Evolutionary conservation across 2,329 filamentous ascomycete genomes (phyloP), one percentile per base, ranked within the genome.

Genomic region (Simplicillium aogashimaense): DNA sequence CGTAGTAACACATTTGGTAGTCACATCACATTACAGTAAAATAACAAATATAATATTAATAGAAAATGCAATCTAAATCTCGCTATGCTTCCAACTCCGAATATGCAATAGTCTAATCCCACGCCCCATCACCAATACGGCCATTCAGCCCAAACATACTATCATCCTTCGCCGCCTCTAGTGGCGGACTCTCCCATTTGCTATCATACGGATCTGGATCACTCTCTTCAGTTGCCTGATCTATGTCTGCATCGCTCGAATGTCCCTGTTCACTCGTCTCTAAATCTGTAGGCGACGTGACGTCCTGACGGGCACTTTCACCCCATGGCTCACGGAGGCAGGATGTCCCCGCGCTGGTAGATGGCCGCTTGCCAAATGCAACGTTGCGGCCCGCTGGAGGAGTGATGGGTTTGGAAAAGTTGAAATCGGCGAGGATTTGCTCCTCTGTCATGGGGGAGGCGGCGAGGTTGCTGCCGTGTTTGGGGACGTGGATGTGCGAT

Each of bases 371-470:
- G 20, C 20, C 20, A 25, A 25, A 25, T 5, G 5, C 20, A 6
- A 25, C 20, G 13, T 32, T 32, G 7, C 12, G 30, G 12, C 30
- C 30, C 7, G 13, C 13, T 7, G 30, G 30, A n/a, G 48, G 45
- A 16, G 50, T 58, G 3, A 58, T 41, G 3, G 60, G 59, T 13
- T 55, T 58, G 3, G 60, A 60, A 44, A 66, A 66, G 45, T 65
- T 57, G 38, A 63, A 66, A 12, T 42, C 41, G 3, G 47, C 34
- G 15, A 45, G 5, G 11, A 41, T 7, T 47, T 36, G 29, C 32
- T 18, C 28, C 10, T 50, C 45, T 3, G 43, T 43, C 2, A 35
- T 32, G 13, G 31, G 13, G 8, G 46, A 16, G 0, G 50, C 36
- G 2, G 44, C 46, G 2, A 50, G 39, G 3, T 37, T 32, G 16